Evolutionary conservation across 139 green algal species (phyloP).

Genomic region (Coelastrella sp.): DNA sequence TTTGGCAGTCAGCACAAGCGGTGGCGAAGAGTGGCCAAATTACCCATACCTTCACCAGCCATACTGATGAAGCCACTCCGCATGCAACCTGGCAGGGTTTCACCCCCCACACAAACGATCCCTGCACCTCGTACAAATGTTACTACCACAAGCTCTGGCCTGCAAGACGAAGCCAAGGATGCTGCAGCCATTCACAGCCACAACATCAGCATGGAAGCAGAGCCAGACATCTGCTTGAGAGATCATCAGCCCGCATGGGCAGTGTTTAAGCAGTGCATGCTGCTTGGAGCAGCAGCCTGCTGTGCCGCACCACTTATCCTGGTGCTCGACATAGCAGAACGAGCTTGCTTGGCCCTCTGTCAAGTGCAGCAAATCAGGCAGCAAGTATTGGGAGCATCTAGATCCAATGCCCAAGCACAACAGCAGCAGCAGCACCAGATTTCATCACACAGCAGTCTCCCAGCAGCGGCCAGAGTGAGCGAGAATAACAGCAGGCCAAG

Average conservation of each 20-base stretch:
- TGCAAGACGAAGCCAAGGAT: too few relatives aligned
- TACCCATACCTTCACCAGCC: too few relatives aligned
- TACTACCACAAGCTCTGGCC: too few relatives aligned
- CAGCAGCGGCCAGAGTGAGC: constrained; percentile 23
- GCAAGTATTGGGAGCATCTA: neutral
- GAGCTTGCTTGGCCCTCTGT: neutral
- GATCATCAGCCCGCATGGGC: neutral
- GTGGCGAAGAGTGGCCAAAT: too few relatives aligned
- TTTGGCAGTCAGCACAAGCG: too few relatives aligned
- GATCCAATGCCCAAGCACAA: too few relatives aligned
- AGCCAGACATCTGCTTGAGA: too few relatives aligned
- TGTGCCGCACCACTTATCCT: constrained; percentile 3
- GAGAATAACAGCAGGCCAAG: neutral
- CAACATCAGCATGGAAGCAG: too few relatives aligned
- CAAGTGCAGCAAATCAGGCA: constrained; percentile 18
- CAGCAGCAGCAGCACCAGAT: constrained; percentile 21
- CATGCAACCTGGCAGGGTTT: neutral
- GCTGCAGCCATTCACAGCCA: too few relatives aligned
- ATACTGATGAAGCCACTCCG: neutral
- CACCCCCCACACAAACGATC: neutral
- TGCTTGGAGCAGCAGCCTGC: constrained; percentile 17
- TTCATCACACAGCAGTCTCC: neutral
- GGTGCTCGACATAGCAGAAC: constrained; percentile 28
- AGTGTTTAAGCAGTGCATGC: neutral
- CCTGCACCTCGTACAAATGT: neutral